Evolutionary conservation across 495 filamentous ascomycete genomes (phyloP), one percentile per base, ranked within the genome.

Genomic region (Aspergillus ellipticus): DNA sequence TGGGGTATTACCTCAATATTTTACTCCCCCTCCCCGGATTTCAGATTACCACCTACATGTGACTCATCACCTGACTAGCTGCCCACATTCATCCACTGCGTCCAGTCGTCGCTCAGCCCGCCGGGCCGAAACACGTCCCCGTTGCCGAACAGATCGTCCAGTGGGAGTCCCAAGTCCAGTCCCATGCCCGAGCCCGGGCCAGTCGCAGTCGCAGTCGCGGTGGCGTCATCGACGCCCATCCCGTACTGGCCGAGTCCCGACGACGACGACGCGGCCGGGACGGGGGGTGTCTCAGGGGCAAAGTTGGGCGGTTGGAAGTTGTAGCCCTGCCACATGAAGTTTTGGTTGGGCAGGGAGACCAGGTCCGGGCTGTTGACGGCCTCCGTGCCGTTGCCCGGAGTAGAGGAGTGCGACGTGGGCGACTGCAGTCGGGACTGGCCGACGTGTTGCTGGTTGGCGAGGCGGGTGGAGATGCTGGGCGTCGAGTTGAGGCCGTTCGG

Each of bases 61-160:
- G 9, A 13, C 4, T 39, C 13, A 15, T 15, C n/a, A n/a, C 13
- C 35, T n/a, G 13, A 13, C 35, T 29, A 47, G 10, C 24, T 24
- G 10, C 61, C 62, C 3, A 59, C 53, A 56, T 71, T 75, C 74
- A 75, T 73, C 73, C 74, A 78, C 49, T 74, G 71, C 20, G 62
- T 63, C 74, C 73, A 78, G 4, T 78, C 75, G 31, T 65, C 72
- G 20, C 47, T 56, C 56, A 52, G 58, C 49, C 53, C 56, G 49
- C 52, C 59, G 21, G 63, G 55, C 28, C 60, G 63, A 47, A 42
- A 66, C 4, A 51, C 48, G 11, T 69, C 63, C 8, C 59, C 62
- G 28, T 71, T 75, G 9, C 74, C 75, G 42, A 78, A 74, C 29
- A 78, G 62, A 42, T 78, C 75, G 49, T 75, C 74, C 42, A 78